These are phyloP conservation scores for Plectosphaerella plurivora DNA, from an alignment of 2,329 filamentous ascomycete species.

Conservation along the genomic window DNA sequence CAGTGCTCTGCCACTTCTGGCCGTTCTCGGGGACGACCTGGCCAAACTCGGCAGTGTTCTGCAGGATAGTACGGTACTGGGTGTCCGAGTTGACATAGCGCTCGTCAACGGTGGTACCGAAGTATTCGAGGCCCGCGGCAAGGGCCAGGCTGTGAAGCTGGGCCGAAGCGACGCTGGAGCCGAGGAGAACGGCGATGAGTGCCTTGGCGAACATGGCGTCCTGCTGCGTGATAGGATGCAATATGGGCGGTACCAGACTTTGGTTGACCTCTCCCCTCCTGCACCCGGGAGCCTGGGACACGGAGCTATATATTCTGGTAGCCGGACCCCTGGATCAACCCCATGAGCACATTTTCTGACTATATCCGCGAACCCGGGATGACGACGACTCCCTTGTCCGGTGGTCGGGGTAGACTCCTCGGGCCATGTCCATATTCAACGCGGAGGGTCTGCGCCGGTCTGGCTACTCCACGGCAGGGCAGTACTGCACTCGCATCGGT, in stretches of 20 bases:
- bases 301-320: background rate
- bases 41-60: conserved; percentile 37
- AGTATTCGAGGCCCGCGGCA: conserved; percentile 9
- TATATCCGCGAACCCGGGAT: background rate
- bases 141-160: conserved; percentile 6
- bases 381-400: background rate
- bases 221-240: background rate
- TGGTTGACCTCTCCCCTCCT: background rate
- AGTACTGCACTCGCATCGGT: background rate
- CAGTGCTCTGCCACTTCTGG: conserved; percentile 56
- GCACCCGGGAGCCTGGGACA: background rate
- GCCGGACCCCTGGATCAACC: background rate
- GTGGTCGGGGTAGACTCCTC: background rate
- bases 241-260: background rate
- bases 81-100: conserved; percentile 3
- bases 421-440: background rate
- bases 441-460: background rate
- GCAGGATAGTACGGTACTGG: conserved; percentile 2
- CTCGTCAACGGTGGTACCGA: conserved; percentile 10
- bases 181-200: conserved; percentile 6
- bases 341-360: background rate
- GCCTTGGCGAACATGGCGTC: conserved; percentile 10
- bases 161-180: conserved; percentile 7
- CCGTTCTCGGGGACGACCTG: conserved; percentile 58
- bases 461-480: background rate